Percentiles rank a stretch among this genome's conserved stretches.
phyloP scores from a whole-genome alignment of 345 rosid genomes.

The Arabidopsis suecica region DNA sequence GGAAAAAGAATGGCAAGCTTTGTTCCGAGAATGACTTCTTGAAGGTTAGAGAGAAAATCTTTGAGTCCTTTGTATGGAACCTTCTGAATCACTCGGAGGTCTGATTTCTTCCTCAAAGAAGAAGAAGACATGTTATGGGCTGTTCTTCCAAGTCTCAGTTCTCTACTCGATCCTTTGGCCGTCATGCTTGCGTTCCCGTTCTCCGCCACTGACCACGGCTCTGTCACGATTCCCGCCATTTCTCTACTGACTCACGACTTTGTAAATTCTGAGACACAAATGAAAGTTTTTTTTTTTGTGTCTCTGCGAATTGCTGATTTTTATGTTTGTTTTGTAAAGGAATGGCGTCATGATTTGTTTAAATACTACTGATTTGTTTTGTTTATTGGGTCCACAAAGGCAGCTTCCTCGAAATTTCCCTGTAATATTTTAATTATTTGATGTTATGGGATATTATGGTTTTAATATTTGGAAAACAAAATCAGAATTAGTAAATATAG shows the following conservation, averaged over 20 bases:
- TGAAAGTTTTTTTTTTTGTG: background rate
- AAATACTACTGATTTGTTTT: slow-evolving; percentile 20
- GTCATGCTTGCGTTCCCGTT: slow-evolving; percentile 35
- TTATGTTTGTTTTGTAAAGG: background rate
- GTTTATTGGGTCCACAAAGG: slow-evolving; percentile 17
- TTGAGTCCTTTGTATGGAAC: slow-evolving; percentile 64
- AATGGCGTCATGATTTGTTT: background rate
- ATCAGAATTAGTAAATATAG: background rate
- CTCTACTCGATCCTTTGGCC: slow-evolving; percentile 62
- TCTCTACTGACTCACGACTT: background rate
- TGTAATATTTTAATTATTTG: background rate
- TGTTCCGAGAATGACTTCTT: slow-evolving; percentile 88
- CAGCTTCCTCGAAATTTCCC: slow-evolving; percentile 43
- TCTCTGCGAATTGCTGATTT: background rate
- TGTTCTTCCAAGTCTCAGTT: slow-evolving; percentile 66
- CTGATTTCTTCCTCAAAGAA: slow-evolving; percentile 80
- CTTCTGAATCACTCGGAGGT: slow-evolving; percentile 65
- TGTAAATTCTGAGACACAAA: background rate
- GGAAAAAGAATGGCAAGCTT: slow-evolving; percentile 84
- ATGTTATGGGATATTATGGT: slow-evolving; percentile 7
- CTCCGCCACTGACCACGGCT: slow-evolving; percentile 41
- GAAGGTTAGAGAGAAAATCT: slow-evolving; percentile 64
- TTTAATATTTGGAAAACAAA: background rate
- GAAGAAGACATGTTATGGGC: slow-evolving; percentile 94
- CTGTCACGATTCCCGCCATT: slow-evolving; percentile 43